These are phyloP conservation scores for Blastobotrys mokoenaii DNA, from an alignment of 805 yeast genomes.

Conservation along the genomic window DNA sequence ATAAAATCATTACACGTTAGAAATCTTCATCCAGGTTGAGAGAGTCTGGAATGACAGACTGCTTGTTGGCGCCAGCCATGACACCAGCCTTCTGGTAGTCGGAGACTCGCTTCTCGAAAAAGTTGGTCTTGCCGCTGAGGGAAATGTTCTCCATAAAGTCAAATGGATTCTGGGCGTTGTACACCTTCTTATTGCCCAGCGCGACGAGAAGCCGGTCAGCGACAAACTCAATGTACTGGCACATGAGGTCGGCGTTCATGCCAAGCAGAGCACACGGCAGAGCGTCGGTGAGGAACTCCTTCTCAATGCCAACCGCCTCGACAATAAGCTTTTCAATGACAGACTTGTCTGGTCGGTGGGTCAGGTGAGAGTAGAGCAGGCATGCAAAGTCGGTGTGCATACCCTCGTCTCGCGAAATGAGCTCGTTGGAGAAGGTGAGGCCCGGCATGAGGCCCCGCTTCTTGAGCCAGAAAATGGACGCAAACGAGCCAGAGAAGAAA, in stretches of 20 bases:
- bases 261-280: constrained; percentile 89
- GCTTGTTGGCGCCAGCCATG: constrained; percentile 61
- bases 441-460: constrained; percentile 99
- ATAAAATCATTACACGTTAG: constrained; percentile 31
- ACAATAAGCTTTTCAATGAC: constrained; percentile 81
- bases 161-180: constrained; percentile 86
- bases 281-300: constrained; percentile 91
- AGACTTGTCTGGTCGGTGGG: constrained; percentile 73
- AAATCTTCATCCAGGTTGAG: constrained; percentile 93
- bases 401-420: constrained; percentile 98
- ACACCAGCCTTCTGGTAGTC: constrained; percentile 99
- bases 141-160: constrained; percentile 99
- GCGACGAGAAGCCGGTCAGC: constrained; percentile 93
- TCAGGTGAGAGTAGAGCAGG: constrained; percentile 83
- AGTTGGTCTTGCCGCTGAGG: constrained; percentile 96
- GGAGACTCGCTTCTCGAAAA: constrained; percentile 97
- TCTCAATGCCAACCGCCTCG: constrained; percentile 92
- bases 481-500: constrained; percentile 96
- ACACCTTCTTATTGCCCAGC: constrained; percentile 82
- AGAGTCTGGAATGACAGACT: constrained; percentile 36
- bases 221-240: constrained; percentile 94
- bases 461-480: constrained; percentile 97
- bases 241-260: constrained; percentile 90
- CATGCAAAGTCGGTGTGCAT: constrained; percentile 98
- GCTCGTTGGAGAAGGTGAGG: constrained; percentile 92